These are phyloP conservation scores for Penicillium ucsense DNA, from an alignment of 495 filamentous ascomycete genomes.

Conservation along the genomic window DNA sequence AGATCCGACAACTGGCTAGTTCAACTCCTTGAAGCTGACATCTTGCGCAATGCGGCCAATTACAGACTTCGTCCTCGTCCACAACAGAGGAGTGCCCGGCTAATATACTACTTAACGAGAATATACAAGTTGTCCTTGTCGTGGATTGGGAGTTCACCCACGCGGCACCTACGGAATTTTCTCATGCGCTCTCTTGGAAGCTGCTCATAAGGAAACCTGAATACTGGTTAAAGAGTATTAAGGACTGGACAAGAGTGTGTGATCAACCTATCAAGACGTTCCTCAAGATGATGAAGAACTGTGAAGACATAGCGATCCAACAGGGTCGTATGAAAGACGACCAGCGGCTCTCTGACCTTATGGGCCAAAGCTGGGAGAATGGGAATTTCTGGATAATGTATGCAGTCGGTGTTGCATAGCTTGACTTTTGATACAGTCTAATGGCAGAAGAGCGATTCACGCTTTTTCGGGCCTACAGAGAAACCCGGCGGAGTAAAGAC, in stretches of 20 bases:
- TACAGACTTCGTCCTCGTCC: conserved; percentile 4
- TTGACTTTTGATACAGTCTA: conserved; percentile 13
- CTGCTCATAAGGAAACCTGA: conserved; percentile 28
- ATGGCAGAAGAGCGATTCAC: conserved; percentile 10
- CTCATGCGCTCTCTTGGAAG: conserved; percentile 33
- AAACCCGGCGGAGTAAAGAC: neutral
- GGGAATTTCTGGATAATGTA: conserved; percentile 16
- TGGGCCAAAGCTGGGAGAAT: conserved; percentile 14
- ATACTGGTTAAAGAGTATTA: conserved; percentile 18
- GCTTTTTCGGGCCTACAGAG: conserved; percentile 10
- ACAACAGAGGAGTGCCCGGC: conserved; percentile 3
- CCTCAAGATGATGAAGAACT: conserved; percentile 5
- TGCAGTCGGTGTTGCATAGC: conserved; percentile 4
- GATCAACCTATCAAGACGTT: conserved; percentile 7
- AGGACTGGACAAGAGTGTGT: conserved; percentile 6
- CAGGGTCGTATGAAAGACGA: conserved; percentile 1
- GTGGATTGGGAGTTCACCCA: conserved; percentile 38
- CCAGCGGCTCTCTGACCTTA: conserved; percentile 8
- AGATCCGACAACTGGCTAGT: conserved; percentile 8
- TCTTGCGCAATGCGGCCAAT: conserved; percentile 1
- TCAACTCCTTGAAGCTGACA: conserved; percentile 4
- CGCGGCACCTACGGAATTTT: conserved; percentile 26
- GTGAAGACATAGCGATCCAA: conserved; percentile 9
- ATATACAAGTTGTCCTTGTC: conserved; percentile 3
- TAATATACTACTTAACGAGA: conserved; percentile 14